phyloP scores from a whole-genome alignment of 148 eudicot species.

The Rhododendron griersonianum region DNA sequence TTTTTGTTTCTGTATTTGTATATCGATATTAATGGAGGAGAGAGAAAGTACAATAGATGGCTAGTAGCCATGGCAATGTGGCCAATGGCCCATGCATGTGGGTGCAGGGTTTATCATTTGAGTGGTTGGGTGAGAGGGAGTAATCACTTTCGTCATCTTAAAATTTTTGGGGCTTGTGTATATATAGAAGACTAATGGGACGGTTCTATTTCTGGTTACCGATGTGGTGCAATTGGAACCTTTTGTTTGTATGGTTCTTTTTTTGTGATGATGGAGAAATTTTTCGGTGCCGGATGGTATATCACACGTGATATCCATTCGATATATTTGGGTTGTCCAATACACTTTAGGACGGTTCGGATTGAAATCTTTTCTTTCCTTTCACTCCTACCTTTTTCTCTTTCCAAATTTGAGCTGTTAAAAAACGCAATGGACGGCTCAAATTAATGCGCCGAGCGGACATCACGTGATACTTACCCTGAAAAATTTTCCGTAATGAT shows the following conservation, averaged over 20 bases:
- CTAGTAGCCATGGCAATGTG: neutral
- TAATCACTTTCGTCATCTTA: neutral
- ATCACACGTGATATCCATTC: rapidly evolving
- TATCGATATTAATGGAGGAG: neutral
- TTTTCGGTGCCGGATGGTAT: too few relatives aligned
- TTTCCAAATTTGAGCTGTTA: too few relatives aligned
- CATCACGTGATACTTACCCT: too few relatives aligned
- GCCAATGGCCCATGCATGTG: neutral
- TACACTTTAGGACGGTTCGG: too few relatives aligned
- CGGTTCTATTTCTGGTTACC: neutral
- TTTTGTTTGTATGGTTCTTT: neutral
- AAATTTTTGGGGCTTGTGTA: neutral
- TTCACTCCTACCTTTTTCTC: too few relatives aligned
- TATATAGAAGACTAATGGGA: neutral
- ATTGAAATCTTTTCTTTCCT: too few relatives aligned
- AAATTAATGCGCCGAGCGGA: too few relatives aligned
- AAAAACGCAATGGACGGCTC: too few relatives aligned
- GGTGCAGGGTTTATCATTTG: neutral
- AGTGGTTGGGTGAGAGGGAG: neutral
- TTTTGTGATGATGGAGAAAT: neutral
- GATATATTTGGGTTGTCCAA: too few relatives aligned
- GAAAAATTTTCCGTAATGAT: neutral
- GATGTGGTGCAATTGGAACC: neutral
- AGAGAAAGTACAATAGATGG: neutral
- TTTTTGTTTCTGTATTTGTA: neutral